A percentile compares a stretch with the other conserved stretches of the same genome.
Conservation (phyloP, 768 basidiomycete species). For the Cubamyces lactineus region DNA sequence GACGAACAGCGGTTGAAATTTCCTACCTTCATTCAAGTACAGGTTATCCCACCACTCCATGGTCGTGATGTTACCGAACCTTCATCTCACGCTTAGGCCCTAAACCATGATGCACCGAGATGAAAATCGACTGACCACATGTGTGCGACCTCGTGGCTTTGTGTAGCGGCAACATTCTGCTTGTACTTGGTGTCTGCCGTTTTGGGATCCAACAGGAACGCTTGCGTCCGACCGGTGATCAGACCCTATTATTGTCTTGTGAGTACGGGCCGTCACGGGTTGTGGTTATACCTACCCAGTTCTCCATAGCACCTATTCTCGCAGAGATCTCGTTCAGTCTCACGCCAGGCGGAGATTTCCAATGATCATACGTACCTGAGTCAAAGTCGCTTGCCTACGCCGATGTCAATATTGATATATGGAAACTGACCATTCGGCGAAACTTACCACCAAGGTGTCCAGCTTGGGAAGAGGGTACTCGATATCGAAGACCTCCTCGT, state of each 20-base stretch:
- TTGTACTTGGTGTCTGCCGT: constrained; percentile 74
- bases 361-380: constrained; percentile 41
- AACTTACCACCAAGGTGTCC: constrained; percentile 80
- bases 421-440: no score
- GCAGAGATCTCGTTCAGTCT: not conserved
- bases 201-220: constrained; percentile 78
- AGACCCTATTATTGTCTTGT: constrained; percentile 6
- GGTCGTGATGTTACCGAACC: constrained; percentile 94
- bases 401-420: not conserved
- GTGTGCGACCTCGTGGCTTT: constrained; percentile 87
- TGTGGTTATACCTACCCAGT: constrained; percentile 59
- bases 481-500: constrained; percentile 91
- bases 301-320: constrained; percentile 80
- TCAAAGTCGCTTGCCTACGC: constrained; percentile 82
- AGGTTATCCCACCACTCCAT: constrained; percentile 95
- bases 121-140: constrained; percentile 58
- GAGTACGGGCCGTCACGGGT: not conserved
- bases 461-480: constrained; percentile 94
- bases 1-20: not conserved
- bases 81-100: constrained; percentile 13
- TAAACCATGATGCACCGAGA: not conserved
- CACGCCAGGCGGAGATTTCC: not conserved
- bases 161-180: constrained; percentile 74
- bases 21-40: constrained; percentile 75
- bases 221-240: constrained; percentile 72